Conservation (phyloP, 1,284 basidiomycete species). For the Marasmius oreades region DNA sequence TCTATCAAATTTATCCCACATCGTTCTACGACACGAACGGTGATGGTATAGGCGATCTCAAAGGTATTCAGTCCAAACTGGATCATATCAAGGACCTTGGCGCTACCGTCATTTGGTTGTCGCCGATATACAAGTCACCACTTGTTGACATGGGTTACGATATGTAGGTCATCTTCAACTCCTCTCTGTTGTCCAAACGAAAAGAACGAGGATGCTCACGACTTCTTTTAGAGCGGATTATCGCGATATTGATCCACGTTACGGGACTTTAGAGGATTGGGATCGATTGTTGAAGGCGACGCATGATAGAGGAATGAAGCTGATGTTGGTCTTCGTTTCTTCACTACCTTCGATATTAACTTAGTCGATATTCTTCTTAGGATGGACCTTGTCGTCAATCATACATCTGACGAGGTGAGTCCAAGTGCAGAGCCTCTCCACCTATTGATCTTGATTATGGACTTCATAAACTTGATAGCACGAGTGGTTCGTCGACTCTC, state of each 20-base stretch:
- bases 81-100: constrained; percentile 72
- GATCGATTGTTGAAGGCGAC: constrained; percentile 57
- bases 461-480: constrained; percentile 41
- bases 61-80: constrained; percentile 62
- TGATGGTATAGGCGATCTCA: constrained; percentile 74
- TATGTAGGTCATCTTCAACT: constrained; percentile 41
- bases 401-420: constrained; percentile 66
- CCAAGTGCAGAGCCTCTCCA: background rate
- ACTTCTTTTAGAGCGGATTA: constrained; percentile 55
- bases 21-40: constrained; percentile 74
- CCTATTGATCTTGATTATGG: background rate
- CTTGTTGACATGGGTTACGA: constrained; percentile 75
- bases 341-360: background rate
- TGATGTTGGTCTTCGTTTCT: constrained; percentile 44
- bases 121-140: constrained; percentile 70
- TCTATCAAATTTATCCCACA: constrained; percentile 78
- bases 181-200: background rate
- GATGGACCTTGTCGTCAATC: constrained; percentile 83
- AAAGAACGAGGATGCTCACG: constrained; percentile 4
- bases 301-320: constrained; percentile 66
- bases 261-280: constrained; percentile 74
- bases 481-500: constrained; percentile 71
- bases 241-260: constrained; percentile 66
- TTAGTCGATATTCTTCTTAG: constrained; percentile 25
- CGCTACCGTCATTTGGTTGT: constrained; percentile 72